Base-by-base conservation (phyloP, 1,284 basidiomycete species). In the Hemileccinum hortonii region DNA sequence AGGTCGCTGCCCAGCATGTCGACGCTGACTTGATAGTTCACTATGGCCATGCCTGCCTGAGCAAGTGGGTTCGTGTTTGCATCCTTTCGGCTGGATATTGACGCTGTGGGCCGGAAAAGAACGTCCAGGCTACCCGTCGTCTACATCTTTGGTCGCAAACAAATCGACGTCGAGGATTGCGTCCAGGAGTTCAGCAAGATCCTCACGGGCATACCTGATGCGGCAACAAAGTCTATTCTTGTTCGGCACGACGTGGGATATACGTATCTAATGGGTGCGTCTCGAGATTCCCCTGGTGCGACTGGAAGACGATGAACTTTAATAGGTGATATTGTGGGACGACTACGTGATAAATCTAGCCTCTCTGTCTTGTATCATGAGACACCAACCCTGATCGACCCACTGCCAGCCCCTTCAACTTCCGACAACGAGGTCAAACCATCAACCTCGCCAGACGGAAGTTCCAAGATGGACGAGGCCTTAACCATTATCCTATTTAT, bases 11-110 rank as follows among this genome's bases (percentile, higher is more conserved):
- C 6, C 87, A 94, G 58, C 97, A 99, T 67, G 87, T 96, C 39
- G 86, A 95, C 57, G 94, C 95, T 0, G 92, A 98, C 64, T 82
- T 89, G 10, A 79, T 98, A 55, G 87, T 99, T 6, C 96, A 99
- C 67, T 98, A 97, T 64, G 96, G 97, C 1, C 92, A 98, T 73
- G 94, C 96, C 0, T 99, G 97, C 71, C 81, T 99, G 75, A 94
- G 87, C 68, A 81, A 84, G 90, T 92, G 58, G 55, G 89, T 75
- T 39, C 30, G 16, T 30, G 11, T 33, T 15, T 19, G 15, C 14
- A 3, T 14, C 4, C n/a, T 3, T 35, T 42, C 24, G 6, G 8
- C 29, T 11, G 3, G 1, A 8, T 12, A 9, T 42, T 43, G 43
- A 64, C 41, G 35, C n/a, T n/a, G n/a, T n/a, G 47, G 22, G 12